Evolutionary conservation across 2,329 filamentous ascomycete genomes (phyloP).

Genomic region (Cladophialophora psammophila): DNA sequence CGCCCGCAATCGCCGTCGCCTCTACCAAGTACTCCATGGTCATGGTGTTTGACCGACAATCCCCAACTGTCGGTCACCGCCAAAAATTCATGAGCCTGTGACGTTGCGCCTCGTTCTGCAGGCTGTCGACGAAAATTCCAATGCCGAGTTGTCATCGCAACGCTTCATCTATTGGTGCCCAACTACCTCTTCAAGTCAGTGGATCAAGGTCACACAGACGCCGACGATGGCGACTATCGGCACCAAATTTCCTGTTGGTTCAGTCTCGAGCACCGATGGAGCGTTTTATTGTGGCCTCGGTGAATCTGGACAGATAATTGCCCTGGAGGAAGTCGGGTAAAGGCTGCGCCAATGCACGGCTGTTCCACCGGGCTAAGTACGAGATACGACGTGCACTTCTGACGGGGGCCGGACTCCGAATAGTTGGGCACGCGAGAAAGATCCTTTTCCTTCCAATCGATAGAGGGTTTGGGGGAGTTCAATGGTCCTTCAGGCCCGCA

Average conservation of each 20-base stretch:
- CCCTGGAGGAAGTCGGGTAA: conserved; percentile 6
- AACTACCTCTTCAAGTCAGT: not conserved
- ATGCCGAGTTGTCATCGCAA: not conserved
- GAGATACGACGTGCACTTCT: conserved; percentile 30
- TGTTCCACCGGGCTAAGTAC: conserved; percentile 23
- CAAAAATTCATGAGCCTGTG: conserved; percentile 14
- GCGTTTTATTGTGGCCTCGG: conserved; percentile 13
- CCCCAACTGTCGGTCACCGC: conserved; percentile 25
- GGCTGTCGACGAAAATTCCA: not conserved
- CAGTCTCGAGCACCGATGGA: conserved; percentile 10
- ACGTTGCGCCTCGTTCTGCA: conserved; percentile 11
- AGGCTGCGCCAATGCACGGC: conserved; percentile 2
- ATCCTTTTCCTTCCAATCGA: conserved; percentile 17
- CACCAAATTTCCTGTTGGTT: conserved; percentile 8
- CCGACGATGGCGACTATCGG: not conserved
- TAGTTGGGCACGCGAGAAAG: conserved; percentile 27
- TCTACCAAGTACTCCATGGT: not conserved
- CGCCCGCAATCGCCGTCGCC: conserved; percentile 6
- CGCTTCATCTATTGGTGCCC: not conserved
- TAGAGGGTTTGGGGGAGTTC: not conserved
- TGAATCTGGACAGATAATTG: conserved; percentile 19
- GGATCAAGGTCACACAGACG: conserved; percentile 11
- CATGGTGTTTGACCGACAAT: conserved; percentile 24
- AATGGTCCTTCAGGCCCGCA: conserved; percentile 19
- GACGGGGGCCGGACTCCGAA: conserved; percentile 34